These are phyloP conservation scores for Diophrys sp. DNA, from an alignment of 73 alveolate genomes.

Conservation along the genomic window DNA sequence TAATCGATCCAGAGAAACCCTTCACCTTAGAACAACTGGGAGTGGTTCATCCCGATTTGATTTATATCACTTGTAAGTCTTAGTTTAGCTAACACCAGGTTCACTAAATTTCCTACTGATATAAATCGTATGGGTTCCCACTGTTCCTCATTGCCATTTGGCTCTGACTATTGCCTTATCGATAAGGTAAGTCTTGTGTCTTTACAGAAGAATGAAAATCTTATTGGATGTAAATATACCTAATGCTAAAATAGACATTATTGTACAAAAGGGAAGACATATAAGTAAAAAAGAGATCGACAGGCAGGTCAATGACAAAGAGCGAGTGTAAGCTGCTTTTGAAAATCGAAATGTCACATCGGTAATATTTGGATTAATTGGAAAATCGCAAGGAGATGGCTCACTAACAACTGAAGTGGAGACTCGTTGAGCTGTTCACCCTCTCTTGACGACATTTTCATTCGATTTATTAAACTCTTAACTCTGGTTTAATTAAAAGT, in stretches of 20 bases:
- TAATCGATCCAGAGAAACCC: neutral
- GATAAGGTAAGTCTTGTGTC: neutral
- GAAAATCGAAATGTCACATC: neutral
- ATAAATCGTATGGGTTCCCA: neutral
- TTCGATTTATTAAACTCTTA: too few species aligned
- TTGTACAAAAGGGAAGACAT: constrained; percentile 2
- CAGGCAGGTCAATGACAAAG: constrained; percentile 6
- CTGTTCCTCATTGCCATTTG: neutral
- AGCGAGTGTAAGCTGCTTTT: constrained; percentile 8
- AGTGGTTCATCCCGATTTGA: neutral
- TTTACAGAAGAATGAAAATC: neutral
- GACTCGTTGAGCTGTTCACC: neutral
- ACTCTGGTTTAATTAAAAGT: too few species aligned
- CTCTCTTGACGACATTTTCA: neutral
- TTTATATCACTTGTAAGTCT: neutral
- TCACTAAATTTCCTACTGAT: too few species aligned
- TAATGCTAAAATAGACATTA: neutral
- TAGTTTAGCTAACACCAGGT: neutral
- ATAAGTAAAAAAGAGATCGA: neutral
- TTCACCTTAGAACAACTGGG: neutral
- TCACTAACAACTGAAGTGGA: neutral
- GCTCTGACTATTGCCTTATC: constrained; percentile 6
- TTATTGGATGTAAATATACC: neutral
- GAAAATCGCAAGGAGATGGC: neutral
- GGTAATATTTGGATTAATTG: neutral